Base-by-base conservation (phyloP, 768 basidiomycete species). In the Termitomyces sp. region DNA sequence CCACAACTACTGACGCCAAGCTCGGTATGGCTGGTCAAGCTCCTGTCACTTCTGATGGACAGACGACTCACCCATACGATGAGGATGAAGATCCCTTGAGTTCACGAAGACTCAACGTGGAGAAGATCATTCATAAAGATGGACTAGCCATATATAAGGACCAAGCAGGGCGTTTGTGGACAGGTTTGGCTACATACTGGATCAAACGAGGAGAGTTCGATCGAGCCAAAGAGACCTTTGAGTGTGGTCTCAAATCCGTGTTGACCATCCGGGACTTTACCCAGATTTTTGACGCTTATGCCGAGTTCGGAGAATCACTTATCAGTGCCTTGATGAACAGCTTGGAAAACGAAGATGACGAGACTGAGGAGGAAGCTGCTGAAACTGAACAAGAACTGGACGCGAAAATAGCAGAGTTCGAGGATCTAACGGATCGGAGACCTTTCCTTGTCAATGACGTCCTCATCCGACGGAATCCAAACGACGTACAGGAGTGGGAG, bases 401-500 rank as follows among this genome's bases (percentile, higher is more conserved):
- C 66, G 71, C 72, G 32, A 84, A 87, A 66, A 97, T 98, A 91
- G 88, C 87, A 68, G 87, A 88, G 59, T 94, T 98, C 65, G 96
- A 98, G 71, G 90, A 87, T 41, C 71, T 99, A 63, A 96, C 96
- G 80, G 97, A 99, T 69, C 80, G 95, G 49, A 74, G 97, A 68
- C 96, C 94, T 2, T 98, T 99, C 80, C 77, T 99, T 60, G 86
- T 97, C 46, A 99, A 99, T 65, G 95, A 98, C 65, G 97, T 98
- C 13, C 74, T 98, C 16, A 71, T 98, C 36, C 76, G 97, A 60
- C 78, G 97, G 65, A 99, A 99, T 77, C 92, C 93, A 5, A 92
- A 98, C 64, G 97, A 99, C 65, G 97, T 98, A 2, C 94, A 97
- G 63, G 97, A 99, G 69, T 99, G 97, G 97, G 97, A 98, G 75